Conservation (phyloP, 805 yeast genomes). For the Candida silvicultrix region DNA sequence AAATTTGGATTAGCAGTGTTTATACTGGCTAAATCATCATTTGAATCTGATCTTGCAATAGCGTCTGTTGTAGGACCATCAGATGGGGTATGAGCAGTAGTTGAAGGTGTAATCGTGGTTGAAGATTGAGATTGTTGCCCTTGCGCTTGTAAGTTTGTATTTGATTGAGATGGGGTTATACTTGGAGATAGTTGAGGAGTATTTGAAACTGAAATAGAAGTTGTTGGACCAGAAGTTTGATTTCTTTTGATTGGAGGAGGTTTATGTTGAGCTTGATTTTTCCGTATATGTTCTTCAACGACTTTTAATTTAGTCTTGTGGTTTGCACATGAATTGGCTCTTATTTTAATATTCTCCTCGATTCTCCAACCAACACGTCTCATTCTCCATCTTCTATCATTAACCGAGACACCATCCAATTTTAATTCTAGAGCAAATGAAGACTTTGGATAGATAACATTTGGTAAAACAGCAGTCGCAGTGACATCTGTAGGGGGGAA, state of each 20-base stretch:
- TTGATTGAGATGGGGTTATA: constrained; percentile 14
- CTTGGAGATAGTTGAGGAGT: constrained; percentile 13
- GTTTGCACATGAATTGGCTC: constrained; percentile 47
- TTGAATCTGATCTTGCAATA: constrained; percentile 1
- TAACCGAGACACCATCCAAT: constrained; percentile 61
- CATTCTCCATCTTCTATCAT: constrained; percentile 81
- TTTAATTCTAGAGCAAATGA: constrained; percentile 77
- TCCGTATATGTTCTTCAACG: constrained; percentile 35
- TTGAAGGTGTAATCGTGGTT: not conserved
- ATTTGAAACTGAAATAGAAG: constrained; percentile 27
- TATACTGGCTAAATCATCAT: constrained; percentile 9
- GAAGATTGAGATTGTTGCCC: constrained; percentile 1
- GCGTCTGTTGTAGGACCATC: not conserved
- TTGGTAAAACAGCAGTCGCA: constrained; percentile 83
- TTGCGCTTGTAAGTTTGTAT: constrained; percentile 2
- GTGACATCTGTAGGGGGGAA: constrained; percentile 94
- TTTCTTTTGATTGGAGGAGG: constrained; percentile 27
- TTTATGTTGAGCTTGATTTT: constrained; percentile 16
- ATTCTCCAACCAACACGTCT: constrained; percentile 83
- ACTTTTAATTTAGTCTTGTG: constrained; percentile 47
- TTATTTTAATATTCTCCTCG: constrained; percentile 71
- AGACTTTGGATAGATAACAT: constrained; percentile 83
- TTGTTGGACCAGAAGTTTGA: constrained; percentile 33
- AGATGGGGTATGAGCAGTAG: not conserved
- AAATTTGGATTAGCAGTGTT: constrained; percentile 5